phyloP scores from a whole-genome alignment of 148 eudicot species.

The Rhododendron ferrugineum region DNA sequence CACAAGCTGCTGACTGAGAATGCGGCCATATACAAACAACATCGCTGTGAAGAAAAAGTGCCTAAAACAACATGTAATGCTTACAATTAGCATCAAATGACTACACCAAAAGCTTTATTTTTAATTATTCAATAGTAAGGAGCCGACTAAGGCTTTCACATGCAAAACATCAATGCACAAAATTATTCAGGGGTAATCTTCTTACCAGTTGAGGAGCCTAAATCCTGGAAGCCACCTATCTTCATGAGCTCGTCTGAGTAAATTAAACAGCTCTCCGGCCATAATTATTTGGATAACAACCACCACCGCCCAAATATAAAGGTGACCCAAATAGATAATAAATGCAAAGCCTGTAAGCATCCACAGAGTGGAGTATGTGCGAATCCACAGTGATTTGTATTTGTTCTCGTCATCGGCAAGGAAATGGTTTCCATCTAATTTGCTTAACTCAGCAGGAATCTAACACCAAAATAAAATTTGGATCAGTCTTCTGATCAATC shows the following conservation, averaged over 20 bases:
- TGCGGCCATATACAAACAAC: conserved; percentile 92
- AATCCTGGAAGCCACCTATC: conserved; percentile 70
- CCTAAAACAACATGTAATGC: conserved; percentile 36
- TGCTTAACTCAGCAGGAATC: conserved; percentile 39
- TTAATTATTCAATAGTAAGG: background rate
- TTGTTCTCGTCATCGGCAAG: conserved; percentile 59
- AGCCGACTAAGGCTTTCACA: background rate
- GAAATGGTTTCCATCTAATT: conserved; percentile 45
- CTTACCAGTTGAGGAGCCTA: conserved; percentile 71
- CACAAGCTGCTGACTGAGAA: conserved; percentile 83
- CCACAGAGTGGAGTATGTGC: conserved; percentile 67
- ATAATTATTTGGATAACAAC: conserved; percentile 68
- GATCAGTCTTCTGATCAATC: background rate
- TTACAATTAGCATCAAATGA: background rate
- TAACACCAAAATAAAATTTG: conserved; percentile 8
- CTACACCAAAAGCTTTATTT: background rate
- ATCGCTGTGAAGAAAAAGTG: conserved; percentile 94
- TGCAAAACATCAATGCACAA: background rate
- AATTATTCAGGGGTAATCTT: background rate
- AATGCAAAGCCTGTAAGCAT: conserved; percentile 64
- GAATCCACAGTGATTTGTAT: conserved; percentile 62
- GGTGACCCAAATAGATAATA: conserved; percentile 73
- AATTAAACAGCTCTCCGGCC: conserved; percentile 64
- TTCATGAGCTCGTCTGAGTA: conserved; percentile 57
- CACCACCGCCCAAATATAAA: conserved; percentile 82